Conservation (phyloP, 352 stramenopile genomes). For the Hyaloperonospora brassicae region DNA sequence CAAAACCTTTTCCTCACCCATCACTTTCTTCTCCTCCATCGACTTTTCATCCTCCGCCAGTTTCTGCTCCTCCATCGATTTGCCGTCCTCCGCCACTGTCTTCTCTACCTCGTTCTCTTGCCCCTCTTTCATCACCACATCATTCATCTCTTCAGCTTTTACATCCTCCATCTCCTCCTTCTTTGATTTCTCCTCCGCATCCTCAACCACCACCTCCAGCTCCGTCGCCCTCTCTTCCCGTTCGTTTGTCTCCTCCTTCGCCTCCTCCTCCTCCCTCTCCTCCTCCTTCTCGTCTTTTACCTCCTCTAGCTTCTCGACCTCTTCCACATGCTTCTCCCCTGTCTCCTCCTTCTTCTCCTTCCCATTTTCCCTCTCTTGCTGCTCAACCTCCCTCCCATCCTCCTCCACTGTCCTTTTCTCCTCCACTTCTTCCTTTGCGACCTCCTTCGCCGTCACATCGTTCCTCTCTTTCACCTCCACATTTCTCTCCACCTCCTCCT, state of each 20-base stretch:
- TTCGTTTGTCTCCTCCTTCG: too few species aligned
- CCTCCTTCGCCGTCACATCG: too few species aligned
- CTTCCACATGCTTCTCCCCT: not conserved
- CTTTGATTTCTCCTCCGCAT: not conserved
- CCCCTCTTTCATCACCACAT: conserved; percentile 1
- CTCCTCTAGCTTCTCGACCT: not conserved
- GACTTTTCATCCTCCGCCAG: conserved; percentile 1
- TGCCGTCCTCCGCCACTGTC: not conserved
- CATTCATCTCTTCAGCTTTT: conserved; percentile 3
- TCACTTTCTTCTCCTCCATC: not conserved
- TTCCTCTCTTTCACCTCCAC: not conserved
- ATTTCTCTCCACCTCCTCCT: conserved; percentile 5
- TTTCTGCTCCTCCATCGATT: not conserved
- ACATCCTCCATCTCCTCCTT: conserved; percentile 2
- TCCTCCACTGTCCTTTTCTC: too few species aligned
- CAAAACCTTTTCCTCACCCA: conserved; percentile 1
- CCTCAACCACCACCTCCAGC: not conserved
- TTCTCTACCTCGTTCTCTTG: not conserved
- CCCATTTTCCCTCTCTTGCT: conserved; percentile 6
- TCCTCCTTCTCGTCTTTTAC: too few species aligned
- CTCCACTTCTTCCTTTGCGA: not conserved
- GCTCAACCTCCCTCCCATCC: too few species aligned
- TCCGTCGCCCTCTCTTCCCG: conserved; percentile 1
- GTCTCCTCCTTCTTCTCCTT: conserved; percentile 2
- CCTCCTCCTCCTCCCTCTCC: conserved; percentile 2